phyloP scores from a whole-genome alignment of 257 asterid species.

The Salvia hispanica region DNA sequence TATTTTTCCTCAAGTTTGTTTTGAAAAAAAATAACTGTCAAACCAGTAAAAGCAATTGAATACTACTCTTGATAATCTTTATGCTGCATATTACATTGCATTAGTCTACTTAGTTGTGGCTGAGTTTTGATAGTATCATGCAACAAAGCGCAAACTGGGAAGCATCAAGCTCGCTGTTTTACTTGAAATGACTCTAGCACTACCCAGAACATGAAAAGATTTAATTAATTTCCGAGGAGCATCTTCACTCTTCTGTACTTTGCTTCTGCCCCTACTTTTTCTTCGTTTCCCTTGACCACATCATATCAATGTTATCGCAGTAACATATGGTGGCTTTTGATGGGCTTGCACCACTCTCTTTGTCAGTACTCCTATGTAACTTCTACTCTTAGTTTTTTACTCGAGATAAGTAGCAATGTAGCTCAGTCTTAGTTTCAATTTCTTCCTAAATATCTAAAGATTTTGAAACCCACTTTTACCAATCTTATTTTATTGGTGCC shows the following conservation, averaged over 20 bases:
- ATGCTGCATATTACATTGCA: neutral
- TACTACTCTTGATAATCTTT: neutral
- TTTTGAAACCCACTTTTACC: no score
- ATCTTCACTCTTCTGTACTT: constrained; percentile 6
- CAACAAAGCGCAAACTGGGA: neutral
- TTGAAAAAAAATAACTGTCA: neutral
- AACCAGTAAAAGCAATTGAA: neutral
- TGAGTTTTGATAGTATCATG: constrained; percentile 2
- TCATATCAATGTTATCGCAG: constrained; percentile 12
- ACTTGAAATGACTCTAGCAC: neutral
- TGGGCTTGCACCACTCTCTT: neutral
- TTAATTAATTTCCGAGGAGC: neutral
- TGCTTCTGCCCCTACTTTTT: neutral
- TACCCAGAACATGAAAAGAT: neutral
- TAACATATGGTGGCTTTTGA: constrained; percentile 1
- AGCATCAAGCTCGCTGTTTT: no score
- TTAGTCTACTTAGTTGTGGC: neutral
- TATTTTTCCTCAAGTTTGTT: constrained; percentile 1
- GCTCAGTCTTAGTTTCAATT: neutral
- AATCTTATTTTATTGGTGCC: no score
- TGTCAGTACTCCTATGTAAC: neutral
- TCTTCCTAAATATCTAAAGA: neutral
- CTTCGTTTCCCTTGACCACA: neutral
- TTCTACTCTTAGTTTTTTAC: neutral
- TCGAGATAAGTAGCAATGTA: constrained; percentile 18